Base-by-base conservation (phyloP, 192 early-diverging fungal genomes). In the Rhizophlyctis rosea region DNA sequence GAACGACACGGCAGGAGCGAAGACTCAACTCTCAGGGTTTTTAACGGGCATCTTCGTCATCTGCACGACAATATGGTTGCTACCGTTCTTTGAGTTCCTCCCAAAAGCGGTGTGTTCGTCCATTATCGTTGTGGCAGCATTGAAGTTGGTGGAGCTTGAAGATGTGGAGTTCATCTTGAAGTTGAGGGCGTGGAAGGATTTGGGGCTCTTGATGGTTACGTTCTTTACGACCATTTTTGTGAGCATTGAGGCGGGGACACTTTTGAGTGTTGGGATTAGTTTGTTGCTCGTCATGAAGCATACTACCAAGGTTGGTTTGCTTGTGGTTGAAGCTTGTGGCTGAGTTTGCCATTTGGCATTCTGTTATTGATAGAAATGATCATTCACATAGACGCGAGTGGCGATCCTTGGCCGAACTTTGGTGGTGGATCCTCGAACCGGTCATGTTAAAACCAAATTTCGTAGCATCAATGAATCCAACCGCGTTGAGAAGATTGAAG, bases 281-380 rank as follows among this genome's bases (percentile, higher is more conserved):
- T 83, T 99, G 53, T 59, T 98, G 24, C 85, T 96, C 63, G 94
- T 96, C 13, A 84, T 98, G 48, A 92, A 94, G 75, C 84, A 94
- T 51, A 94, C 93, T 3, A 96, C 92, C 44, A 78, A 74, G 68
- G 70, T 81, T 49, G 11, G 30, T 51, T 51, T 21, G 55, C 63
- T 28, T 60, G 47, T 61, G 76, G 71, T 85, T 25, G 31, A 21
- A 5, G 5, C 9, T 52, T 9, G 23, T 52, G 18, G 50, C 5
- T 14, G n/a, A 52, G 50, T 18, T 9, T 7, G 5, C 5, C n/a
- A 23, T 9, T 52, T 7, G 9, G 39, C 18, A 58, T 58, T 58
- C 44, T 47, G 44, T 14, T 9, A 57, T 32, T 29, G 16, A 18
- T 47, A 64, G 16, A 27, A 13, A 29, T n/a, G 1, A 85, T n/a